phyloP scores from a whole-genome alignment of 306 rosid species.

The Dryas octopetala region DNA sequence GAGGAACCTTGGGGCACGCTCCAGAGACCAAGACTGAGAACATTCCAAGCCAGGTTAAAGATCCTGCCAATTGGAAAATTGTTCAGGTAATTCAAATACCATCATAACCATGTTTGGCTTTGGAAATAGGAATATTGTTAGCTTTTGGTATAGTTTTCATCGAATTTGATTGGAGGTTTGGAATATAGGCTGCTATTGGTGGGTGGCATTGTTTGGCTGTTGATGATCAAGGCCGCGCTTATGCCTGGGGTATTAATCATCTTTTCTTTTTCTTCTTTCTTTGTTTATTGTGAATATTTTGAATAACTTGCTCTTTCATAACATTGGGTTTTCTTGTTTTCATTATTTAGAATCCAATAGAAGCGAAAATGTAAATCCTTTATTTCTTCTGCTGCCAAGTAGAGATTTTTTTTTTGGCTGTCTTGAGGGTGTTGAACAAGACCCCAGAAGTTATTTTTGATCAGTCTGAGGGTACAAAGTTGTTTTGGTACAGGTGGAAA shows the following conservation, averaged over 20 bases:
- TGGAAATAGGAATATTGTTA: not conserved
- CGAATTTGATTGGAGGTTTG: not conserved
- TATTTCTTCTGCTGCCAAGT: not conserved
- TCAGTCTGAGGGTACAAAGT: slow-evolving; percentile 24
- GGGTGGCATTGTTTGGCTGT: slow-evolving; percentile 99
- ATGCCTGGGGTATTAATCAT: slow-evolving; percentile 78
- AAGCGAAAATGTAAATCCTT: not conserved
- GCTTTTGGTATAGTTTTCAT: not conserved
- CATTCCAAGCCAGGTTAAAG: slow-evolving; percentile 91
- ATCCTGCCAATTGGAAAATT: slow-evolving; percentile 67
- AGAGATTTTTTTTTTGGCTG: not conserved
- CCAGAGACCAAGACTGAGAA: slow-evolving; percentile 83
- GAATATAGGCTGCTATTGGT: slow-evolving; percentile 86
- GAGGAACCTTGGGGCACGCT: slow-evolving; percentile 93
- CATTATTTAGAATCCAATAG: not conserved
- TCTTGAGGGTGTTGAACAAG: not conserved
- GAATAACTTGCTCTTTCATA: not conserved
- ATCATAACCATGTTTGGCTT: not conserved
- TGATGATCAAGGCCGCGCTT: slow-evolving; percentile 95
- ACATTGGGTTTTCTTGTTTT: not conserved
- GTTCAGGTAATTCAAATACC: slow-evolving; percentile 61
- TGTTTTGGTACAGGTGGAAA: slow-evolving; percentile 72
- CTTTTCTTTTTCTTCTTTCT: not conserved
- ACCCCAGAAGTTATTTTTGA: not conserved
- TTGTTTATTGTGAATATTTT: not conserved